A percentile compares a stretch with the other conserved stretches of the same genome.
phyloP scores from a whole-genome alignment of 2,329 filamentous ascomycete genomes.

The Fusarium sp. region DNA sequence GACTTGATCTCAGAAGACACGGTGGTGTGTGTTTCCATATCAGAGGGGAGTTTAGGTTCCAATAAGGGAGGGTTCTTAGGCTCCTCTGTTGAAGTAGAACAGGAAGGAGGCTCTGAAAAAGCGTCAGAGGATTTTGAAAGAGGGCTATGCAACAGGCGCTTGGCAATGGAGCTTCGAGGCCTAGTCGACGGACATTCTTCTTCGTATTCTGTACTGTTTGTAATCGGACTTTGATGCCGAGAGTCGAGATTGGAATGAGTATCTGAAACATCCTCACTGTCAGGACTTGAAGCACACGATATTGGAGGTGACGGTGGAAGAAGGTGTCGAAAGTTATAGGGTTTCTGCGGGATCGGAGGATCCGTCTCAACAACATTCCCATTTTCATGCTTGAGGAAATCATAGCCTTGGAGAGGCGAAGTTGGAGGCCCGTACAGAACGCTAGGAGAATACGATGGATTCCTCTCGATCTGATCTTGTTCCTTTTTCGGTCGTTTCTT shows the following conservation, averaged over 20 bases:
- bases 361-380: not conserved
- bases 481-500: not conserved
- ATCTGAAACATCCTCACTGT: not conserved
- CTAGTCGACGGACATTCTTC: not conserved
- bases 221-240: not conserved
- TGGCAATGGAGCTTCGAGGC: fast-evolving
- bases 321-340: not conserved
- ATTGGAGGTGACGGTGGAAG: fast-evolving
- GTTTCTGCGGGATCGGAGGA: fast-evolving
- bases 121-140: fast-evolving
- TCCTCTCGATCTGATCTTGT: fast-evolving
- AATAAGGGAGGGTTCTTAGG: fast-evolving
- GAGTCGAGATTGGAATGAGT: not conserved
- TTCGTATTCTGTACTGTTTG: not conserved
- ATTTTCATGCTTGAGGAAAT: not conserved
- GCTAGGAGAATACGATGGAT: not conserved
- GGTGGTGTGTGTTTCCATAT: no score
- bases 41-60: no score
- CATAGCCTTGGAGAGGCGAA: not conserved
- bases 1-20: no score
- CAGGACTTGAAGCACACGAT: not conserved
- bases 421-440: no score
- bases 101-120: not conserved
- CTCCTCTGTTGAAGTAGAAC: fast-evolving
- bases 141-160: no score